Evolutionary conservation across 768 basidiomycete genomes (phyloP), one percentile per base, ranked within the genome.

Genomic region (Tylopilus sp.): DNA sequence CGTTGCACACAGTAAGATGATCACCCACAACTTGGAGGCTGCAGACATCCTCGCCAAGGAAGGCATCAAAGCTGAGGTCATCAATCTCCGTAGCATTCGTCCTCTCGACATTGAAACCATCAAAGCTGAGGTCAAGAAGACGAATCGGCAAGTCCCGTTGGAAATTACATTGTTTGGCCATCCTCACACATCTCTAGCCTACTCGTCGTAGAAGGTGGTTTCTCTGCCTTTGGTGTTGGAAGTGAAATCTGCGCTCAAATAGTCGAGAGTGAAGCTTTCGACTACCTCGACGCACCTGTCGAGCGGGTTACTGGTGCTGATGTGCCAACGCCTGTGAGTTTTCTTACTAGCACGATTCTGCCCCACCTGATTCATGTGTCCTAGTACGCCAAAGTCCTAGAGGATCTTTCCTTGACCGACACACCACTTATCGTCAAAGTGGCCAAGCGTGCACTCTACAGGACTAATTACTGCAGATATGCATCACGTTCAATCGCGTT

Each of bases 221-320:
- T 97, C 92, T 97, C 97, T 35, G 86, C 82, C 44, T 98, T 98
- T 70, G 93, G 97, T 75, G 95, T 99, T 49, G 97, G 97, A 58
- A 95, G 93, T 61, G 97, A 99, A 73, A 95, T 99, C 63, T 91
- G 91, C 60, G 97, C 97, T 13, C 95, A 98, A 71, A 92, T 98
- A 61, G 79, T 95, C 49, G 97, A 99, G 79, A 91, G 91, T 61
- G 92, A 97, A 63, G 95, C 94, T 3, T 99, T 95, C 67, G 94
- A 98, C 74, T 98, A 92, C 76, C 86, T 99, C 31, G 97, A 99
- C 74, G 95, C 95, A 18, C 94, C 97, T 13, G 91, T 98, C 48
- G 97, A 99, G 79, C 87, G 97, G 56, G 78, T 99, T 57, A 98
- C 97, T 56, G 97, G 97, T 63, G 95, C 97, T 56, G 91, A 99